Base-by-base conservation (phyloP, 371 early-diverging fungal genomes). In the Mortierella sp. region DNA sequence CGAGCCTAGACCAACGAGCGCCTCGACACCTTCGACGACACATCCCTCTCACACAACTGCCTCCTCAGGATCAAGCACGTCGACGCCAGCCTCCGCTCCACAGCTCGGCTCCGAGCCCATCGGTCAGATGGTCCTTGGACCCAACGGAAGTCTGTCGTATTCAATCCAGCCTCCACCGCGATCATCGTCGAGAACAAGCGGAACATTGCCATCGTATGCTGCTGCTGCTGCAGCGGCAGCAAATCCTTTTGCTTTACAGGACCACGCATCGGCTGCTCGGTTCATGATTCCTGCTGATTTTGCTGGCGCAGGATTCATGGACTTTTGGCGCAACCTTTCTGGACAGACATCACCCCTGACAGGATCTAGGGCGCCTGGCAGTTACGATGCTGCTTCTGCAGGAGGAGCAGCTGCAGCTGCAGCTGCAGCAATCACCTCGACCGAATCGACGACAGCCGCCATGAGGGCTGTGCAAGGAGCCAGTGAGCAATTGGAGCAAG, bases 131-230 rank as follows among this genome's bases (percentile, higher is more conserved):
- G 41, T 68, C 3, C 56, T 68, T 23, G 68, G 68, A 17, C 68
- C 68, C 8, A 68, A 68, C 27, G 68, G 60, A 49, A 68, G 55
- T 31, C 32, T 68, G n/a, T 68, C 68, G 6, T 68, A 68, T 32
- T 47, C 67, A 21, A 44, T 56, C 53, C 66, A 64, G 37, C 12
- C 47, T 4, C 59, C 56, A 6, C 37, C 32, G 15, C 28, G 57
- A 53, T 6, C 52, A 1, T 32, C 54, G 14, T 30, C 49, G n/a
- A 60, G 65, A 31, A 24, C 19, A 8, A 27, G n/a, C 11, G 34
- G 30, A 14, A 23, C 32, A 32, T 23, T 50, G 24, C 56, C 55
- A 32, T 26, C 60, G 7, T 44, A 43, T 23, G 54, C 64, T 9
- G 42, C 64, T 12, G 31, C 64, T 7, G 52, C 57, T 3, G 57